These are phyloP conservation scores for Sambucus nigra DNA, from an alignment of 129 eudicot species.

Conservation along the genomic window DNA sequence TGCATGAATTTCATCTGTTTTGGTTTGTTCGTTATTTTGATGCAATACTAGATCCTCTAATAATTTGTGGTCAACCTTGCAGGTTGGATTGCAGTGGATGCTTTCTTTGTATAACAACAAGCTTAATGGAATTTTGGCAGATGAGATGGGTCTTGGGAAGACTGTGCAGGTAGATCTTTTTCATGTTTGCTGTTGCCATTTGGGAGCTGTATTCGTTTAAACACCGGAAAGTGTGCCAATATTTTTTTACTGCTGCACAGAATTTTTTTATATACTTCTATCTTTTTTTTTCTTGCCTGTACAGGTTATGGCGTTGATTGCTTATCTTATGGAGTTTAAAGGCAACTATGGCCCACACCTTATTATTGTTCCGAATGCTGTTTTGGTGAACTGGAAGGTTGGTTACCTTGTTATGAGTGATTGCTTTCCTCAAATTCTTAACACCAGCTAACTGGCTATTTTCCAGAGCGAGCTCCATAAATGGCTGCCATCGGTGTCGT, in stretches of 20 bases:
- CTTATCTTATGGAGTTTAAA: slow-evolving; percentile 96
- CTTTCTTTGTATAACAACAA: slow-evolving; percentile 94
- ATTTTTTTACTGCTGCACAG: background rate
- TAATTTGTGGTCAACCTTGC: slow-evolving; percentile 14
- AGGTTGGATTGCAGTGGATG: slow-evolving; percentile 99
- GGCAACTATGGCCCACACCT: slow-evolving; percentile 99
- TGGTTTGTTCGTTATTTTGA: background rate
- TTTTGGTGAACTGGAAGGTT: slow-evolving; percentile 98
- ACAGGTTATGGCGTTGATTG: slow-evolving; percentile 97
- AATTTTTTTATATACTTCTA: background rate
- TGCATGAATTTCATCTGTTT: slow-evolving; percentile 6
- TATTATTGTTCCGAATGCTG: slow-evolving; percentile 98
- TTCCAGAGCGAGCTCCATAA: slow-evolving; percentile 82
- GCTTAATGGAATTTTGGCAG: slow-evolving; percentile 90
- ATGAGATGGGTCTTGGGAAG: slow-evolving; percentile 99
- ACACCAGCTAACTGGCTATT: slow-evolving; percentile 11
- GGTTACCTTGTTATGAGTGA: background rate
- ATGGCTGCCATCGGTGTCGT: slow-evolving; percentile 92
- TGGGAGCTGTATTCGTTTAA: background rate
- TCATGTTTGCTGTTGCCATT: background rate
- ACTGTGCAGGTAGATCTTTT: slow-evolving; percentile 70
- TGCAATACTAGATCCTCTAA: background rate
- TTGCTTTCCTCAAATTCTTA: background rate
- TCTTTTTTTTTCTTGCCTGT: slow-evolving; percentile 3
- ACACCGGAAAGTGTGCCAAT: background rate